Conservation (phyloP, 805 yeast species). For the Lipomyces japonicus region DNA sequence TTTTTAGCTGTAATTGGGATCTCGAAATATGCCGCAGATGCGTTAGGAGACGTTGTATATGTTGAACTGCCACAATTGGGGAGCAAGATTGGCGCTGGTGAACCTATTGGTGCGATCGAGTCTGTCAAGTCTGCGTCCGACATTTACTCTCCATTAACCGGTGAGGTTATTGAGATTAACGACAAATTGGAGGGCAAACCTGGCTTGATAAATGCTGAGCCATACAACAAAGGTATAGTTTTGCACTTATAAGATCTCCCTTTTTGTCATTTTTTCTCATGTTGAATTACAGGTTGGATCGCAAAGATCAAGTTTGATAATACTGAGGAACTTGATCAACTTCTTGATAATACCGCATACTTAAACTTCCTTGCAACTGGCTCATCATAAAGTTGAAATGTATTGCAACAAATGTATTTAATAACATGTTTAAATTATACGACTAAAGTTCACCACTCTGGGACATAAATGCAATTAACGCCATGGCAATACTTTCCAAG, state of each 20-base stretch:
- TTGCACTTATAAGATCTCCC: neutral
- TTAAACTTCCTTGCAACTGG: conserved; percentile 16
- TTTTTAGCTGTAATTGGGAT: conserved; percentile 64
- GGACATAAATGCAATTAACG: too few relatives aligned
- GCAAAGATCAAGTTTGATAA: conserved; percentile 16
- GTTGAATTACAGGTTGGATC: conserved; percentile 17
- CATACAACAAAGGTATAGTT: conserved; percentile 43
- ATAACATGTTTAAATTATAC: neutral
- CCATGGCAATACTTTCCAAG: too few relatives aligned
- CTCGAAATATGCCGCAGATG: conserved; percentile 91
- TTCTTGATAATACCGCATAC: conserved; percentile 16
- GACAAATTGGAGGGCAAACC: conserved; percentile 64
- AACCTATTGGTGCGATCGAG: conserved; percentile 88
- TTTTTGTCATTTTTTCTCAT: neutral
- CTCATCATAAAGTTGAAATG: neutral
- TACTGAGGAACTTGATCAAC: conserved; percentile 10
- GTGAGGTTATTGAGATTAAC: conserved; percentile 72
- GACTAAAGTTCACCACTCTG: too few relatives aligned
- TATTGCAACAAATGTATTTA: neutral
- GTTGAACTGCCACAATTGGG: conserved; percentile 83
- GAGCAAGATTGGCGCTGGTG: conserved; percentile 61
- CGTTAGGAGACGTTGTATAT: conserved; percentile 93
- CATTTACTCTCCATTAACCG: conserved; percentile 81
- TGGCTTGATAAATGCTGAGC: conserved; percentile 76
- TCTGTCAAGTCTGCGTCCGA: conserved; percentile 92